Evolutionary conservation across 2,329 filamentous ascomycete genomes (phyloP).

Genomic region (Pseudogymnoascus sp.): DNA sequence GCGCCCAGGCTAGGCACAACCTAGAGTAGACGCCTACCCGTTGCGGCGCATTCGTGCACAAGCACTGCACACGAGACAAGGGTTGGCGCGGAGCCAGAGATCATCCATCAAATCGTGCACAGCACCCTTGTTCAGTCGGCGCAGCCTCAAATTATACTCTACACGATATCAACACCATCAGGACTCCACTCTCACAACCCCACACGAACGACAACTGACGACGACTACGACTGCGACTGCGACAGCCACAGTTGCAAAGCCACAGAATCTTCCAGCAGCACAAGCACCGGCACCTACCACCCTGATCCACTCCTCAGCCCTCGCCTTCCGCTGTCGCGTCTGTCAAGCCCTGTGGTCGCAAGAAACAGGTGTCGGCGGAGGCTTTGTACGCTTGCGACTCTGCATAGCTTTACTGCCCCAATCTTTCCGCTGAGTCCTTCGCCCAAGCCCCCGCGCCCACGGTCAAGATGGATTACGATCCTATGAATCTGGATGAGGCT

Average conservation of each 20-base stretch:
- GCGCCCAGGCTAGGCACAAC: constrained; percentile 5
- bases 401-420: not conserved
- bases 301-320: not conserved
- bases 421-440: not conserved
- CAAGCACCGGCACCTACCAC: not conserved
- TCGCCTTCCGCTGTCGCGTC: not conserved
- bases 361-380: not conserved
- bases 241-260: constrained; percentile 2
- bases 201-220: constrained; percentile 6
- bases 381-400: constrained; percentile 2
- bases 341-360: not conserved
- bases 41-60: constrained; percentile 6
- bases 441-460: not conserved
- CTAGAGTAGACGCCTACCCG: constrained; percentile 8
- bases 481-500: constrained; percentile 36
- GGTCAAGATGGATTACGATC: constrained; percentile 40
- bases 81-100: not conserved
- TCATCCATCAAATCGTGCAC: constrained; percentile 7
- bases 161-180: not conserved
- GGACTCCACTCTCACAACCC: not conserved
- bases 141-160: constrained; percentile 1
- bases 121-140: constrained; percentile 4
- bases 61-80: constrained; percentile 4
- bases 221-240: constrained; percentile 4
- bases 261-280: not conserved